These are phyloP conservation scores for Lagenidium sp. DNA, from an alignment of 352 stramenopile genomes.

Conservation along the genomic window DNA sequence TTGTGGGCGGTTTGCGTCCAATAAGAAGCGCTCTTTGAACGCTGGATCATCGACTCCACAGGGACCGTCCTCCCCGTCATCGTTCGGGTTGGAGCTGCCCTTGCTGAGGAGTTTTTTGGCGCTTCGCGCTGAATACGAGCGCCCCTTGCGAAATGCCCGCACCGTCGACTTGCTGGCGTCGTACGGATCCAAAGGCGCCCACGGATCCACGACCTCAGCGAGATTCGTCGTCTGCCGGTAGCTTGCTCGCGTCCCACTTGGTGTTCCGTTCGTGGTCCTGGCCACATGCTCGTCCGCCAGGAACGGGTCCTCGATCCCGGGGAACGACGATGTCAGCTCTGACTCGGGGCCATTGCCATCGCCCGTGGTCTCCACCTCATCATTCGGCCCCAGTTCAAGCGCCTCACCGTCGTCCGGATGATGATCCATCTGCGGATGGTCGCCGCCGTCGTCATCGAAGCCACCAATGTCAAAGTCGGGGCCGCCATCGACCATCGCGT, in stretches of 20 bases:
- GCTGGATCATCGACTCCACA: conserved; percentile 49
- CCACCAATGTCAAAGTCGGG: conserved; percentile 12
- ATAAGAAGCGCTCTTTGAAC: conserved; percentile 61
- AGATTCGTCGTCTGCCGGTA: neutral
- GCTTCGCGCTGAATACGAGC: conserved; percentile 40
- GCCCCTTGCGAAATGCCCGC: conserved; percentile 64
- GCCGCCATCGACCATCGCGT: conserved; percentile 18
- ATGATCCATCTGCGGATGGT: no score
- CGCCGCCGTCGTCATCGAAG: no score
- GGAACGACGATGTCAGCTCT: neutral
- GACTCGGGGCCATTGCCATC: neutral
- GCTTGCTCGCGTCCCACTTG: no score
- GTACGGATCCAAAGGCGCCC: conserved; percentile 64
- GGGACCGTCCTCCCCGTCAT: conserved; percentile 25
- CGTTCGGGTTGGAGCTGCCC: conserved; percentile 25
- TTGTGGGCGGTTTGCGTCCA: conserved; percentile 29
- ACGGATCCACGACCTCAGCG: conserved; percentile 44
- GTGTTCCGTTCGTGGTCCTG: no score
- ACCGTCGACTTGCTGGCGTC: conserved; percentile 56
- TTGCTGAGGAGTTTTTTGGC: conserved; percentile 27
- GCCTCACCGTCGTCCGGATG: no score
- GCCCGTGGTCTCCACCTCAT: conserved; percentile 8
- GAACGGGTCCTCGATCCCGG: neutral
- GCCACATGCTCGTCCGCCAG: neutral
- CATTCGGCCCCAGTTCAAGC: neutral